Conservation (phyloP, 2,329 filamentous ascomycete species). For the Nothophoma quercina region DNA sequence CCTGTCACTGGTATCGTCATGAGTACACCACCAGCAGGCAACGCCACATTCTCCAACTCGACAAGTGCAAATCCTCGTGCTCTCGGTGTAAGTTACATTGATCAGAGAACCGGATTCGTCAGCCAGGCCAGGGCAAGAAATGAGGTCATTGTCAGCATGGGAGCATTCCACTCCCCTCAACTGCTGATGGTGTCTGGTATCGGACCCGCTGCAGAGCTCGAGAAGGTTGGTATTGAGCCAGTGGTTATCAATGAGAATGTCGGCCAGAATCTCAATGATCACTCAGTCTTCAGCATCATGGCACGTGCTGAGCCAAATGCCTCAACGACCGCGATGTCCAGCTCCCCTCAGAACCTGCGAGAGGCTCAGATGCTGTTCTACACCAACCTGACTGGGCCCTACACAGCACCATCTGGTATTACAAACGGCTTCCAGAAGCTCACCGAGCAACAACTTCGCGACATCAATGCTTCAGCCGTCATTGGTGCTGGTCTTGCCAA, state of each 20-base stretch:
- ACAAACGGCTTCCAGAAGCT: constrained; percentile 42
- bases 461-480: constrained; percentile 26
- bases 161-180: constrained; percentile 48
- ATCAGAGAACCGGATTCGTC: constrained; percentile 33
- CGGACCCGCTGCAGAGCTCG: constrained; percentile 36
- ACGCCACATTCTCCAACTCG: constrained; percentile 1
- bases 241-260: constrained; percentile 43
- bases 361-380: constrained; percentile 37
- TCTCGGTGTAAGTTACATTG: constrained; percentile 37
- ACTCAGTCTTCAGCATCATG: constrained; percentile 38
- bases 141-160: constrained; percentile 42
- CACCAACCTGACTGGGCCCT: constrained; percentile 37
- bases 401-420: constrained; percentile 42
- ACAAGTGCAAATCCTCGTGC: constrained; percentile 27
- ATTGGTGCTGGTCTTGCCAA: constrained; percentile 30
- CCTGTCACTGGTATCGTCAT: constrained; percentile 38
- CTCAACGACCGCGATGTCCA: constrained; percentile 35
- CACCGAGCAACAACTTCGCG: constrained; percentile 25
- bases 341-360: constrained; percentile 31
- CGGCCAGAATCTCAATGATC: constrained; percentile 34
- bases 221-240: constrained; percentile 31
- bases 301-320: constrained; percentile 30
- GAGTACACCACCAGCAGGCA: constrained; percentile 7
- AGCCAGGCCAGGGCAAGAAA: constrained; percentile 39
- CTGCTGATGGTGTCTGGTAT: constrained; percentile 51